Percentiles rank a stretch among this genome's conserved stretches.
Conservation (phyloP, 2,329 filamentous ascomycete genomes). For the Fusarium sp. region DNA sequence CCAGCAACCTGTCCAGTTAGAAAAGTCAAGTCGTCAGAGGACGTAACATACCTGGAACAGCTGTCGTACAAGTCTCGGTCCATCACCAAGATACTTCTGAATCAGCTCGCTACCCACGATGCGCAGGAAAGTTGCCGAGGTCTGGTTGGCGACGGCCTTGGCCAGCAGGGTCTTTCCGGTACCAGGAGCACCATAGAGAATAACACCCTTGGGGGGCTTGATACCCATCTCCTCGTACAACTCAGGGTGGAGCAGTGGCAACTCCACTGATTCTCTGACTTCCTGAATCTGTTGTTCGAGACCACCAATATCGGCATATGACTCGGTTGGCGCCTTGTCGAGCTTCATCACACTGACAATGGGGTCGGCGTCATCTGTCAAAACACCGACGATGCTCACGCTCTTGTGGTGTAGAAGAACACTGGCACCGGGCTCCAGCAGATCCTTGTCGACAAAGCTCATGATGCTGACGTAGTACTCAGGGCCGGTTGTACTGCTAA, state of each 20-base stretch:
- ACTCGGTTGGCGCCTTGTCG: constrained; percentile 97
- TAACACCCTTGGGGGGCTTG: constrained; percentile 99
- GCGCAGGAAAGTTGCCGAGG: constrained; percentile 96
- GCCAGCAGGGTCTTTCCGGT: constrained; percentile 96
- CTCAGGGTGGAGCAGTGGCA: constrained; percentile 94
- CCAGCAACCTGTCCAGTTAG: constrained; percentile 75
- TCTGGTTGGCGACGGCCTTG: constrained; percentile 98
- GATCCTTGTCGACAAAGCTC: constrained; percentile 99
- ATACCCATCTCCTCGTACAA: constrained; percentile 99
- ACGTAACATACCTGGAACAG: constrained; percentile 77
- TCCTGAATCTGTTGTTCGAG: constrained; percentile 96
- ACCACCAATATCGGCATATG: constrained; percentile 98
- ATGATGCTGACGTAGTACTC: constrained; percentile 99
- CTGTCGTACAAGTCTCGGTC: constrained; percentile 92
- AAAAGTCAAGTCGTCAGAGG: background rate
- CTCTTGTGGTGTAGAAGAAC: constrained; percentile 97
- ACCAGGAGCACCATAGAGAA: constrained; percentile 95
- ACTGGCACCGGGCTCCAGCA: constrained; percentile 94
- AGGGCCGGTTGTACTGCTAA: constrained; percentile 94
- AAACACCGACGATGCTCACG: constrained; percentile 95
- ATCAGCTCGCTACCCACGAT: constrained; percentile 98
- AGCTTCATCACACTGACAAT: constrained; percentile 99
- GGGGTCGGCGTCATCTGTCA: constrained; percentile 96
- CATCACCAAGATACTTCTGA: constrained; percentile 98
- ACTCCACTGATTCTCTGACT: constrained; percentile 94